These are phyloP conservation scores for Diaporthe citrichinensis DNA, from an alignment of 2,329 filamentous ascomycete species.

Conservation along the genomic window DNA sequence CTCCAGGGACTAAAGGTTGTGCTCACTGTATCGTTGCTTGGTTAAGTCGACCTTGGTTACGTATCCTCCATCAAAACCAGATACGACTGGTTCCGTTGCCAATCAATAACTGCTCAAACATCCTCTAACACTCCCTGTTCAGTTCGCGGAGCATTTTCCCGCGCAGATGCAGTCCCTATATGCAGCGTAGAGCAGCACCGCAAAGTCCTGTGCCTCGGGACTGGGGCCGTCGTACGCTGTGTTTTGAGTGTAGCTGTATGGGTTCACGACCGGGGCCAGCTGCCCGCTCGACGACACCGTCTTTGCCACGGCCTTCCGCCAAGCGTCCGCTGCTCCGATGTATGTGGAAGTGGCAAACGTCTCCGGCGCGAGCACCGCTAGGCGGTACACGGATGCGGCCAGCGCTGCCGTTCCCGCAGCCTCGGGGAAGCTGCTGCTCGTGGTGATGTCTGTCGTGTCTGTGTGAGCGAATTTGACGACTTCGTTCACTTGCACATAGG, in stretches of 20 bases:
- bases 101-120: neutral
- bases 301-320: neutral
- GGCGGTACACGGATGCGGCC: neutral
- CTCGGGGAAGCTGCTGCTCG: neutral
- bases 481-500: too few species aligned
- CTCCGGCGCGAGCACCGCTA: neutral
- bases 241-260: neutral
- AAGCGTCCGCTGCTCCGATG: neutral
- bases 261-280: slow-evolving; percentile 4
- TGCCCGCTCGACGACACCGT: neutral
- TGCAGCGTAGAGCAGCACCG: slow-evolving; percentile 6
- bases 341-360: neutral
- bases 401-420: neutral
- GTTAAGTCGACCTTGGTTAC: neutral
- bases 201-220: neutral
- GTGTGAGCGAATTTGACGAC: too few species aligned
- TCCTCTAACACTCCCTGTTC: neutral
- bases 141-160: neutral
- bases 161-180: slow-evolving; percentile 8
- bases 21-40: neutral
- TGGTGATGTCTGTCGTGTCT: neutral
- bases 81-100: neutral
- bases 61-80: neutral
- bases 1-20: neutral
- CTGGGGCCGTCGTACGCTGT: neutral